Evolutionary conservation across 2,329 filamentous ascomycete genomes (phyloP), one percentile per base, ranked within the genome.

Genomic region (Aureobasidium melanogenum): DNA sequence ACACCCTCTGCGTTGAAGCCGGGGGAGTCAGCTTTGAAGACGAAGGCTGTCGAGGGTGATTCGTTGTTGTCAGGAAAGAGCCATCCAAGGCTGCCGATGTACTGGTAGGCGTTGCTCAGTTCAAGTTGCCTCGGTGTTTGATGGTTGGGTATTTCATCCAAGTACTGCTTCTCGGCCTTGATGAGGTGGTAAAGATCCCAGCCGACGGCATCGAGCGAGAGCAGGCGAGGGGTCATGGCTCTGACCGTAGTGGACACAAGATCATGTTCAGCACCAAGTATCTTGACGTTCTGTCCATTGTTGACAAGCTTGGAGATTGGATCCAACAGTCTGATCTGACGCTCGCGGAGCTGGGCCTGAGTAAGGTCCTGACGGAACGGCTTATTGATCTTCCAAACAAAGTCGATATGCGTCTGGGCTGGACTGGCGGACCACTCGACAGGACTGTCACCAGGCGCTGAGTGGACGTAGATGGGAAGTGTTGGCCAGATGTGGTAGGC

Each of bases 131-230:
- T 5, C 30, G 28, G 7, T 24, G 54, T 47, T 41, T 46, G 28
- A 36, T 24, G 28, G 39, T 47, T 47, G 41, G 43, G 54, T 24
- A 58, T 36, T 32, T 58, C 28, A 41, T 47, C 54, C 34, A 58
- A 41, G 30, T 46, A 46, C 41, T 47, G 54, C 54, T 58, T 58
- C 41, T 58, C 34, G 32, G 54, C 54, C 38, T 47, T 39, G 26
- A 46, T 58, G 39, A 58, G 30, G 54, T 58, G 15, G 54, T 36
- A 46, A 36, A 58, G 54, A 38, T 58, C 39, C 54, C 54, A 46
- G 30, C 54, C 54, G 19, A 58, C 19, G 7, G 41, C 54, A 47
- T 58, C 54, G 38, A 47, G 39, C 54, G 39, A 58, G 43, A 58
- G 28, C 7, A 58, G 24, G 19, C 54, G 39, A 36, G 28, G 26